Conservation (phyloP, 768 basidiomycete genomes). For the Leccinum broughii region DNA sequence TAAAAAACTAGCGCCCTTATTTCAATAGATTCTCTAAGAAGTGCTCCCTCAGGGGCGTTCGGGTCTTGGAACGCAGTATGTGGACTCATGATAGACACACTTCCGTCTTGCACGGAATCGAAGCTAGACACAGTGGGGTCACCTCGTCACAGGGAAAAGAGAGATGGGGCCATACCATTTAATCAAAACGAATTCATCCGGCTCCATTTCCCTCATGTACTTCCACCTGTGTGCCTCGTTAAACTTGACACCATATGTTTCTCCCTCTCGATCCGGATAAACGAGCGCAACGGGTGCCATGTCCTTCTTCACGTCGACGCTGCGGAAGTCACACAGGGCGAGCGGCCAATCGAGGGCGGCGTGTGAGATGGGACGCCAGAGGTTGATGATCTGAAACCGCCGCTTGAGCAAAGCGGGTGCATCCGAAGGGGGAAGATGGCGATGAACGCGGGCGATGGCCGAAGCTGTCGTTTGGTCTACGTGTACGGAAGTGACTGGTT, state of each 20-base stretch:
- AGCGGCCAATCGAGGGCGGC: neutral
- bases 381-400: slow-evolving; percentile 54
- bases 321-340: neutral
- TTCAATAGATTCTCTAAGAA: slow-evolving; percentile 37
- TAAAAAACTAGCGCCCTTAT: slow-evolving; percentile 36
- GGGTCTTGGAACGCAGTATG: slow-evolving; percentile 39
- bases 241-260: slow-evolving; percentile 40
- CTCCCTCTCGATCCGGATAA: slow-evolving; percentile 38
- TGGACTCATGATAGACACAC: slow-evolving; percentile 33
- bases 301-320: neutral
- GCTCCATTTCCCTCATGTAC: slow-evolving; percentile 43
- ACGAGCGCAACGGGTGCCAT: neutral
- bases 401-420: slow-evolving; percentile 39
- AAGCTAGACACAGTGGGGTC: slow-evolving; percentile 20
- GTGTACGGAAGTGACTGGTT: slow-evolving; percentile 44
- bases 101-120: slow-evolving; percentile 37
- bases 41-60: slow-evolving; percentile 31
- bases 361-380: slow-evolving; percentile 53
- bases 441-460: slow-evolving; percentile 41
- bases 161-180: slow-evolving; percentile 42
- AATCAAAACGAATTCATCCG: slow-evolving; percentile 48
- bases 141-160: neutral
- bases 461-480: slow-evolving; percentile 44
- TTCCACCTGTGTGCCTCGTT: slow-evolving; percentile 46
- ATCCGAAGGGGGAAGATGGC: slow-evolving; percentile 43